Evolutionary conservation across 2,329 filamentous ascomycete species (phyloP).

Genomic region (Neofusicoccum ribis): DNA sequence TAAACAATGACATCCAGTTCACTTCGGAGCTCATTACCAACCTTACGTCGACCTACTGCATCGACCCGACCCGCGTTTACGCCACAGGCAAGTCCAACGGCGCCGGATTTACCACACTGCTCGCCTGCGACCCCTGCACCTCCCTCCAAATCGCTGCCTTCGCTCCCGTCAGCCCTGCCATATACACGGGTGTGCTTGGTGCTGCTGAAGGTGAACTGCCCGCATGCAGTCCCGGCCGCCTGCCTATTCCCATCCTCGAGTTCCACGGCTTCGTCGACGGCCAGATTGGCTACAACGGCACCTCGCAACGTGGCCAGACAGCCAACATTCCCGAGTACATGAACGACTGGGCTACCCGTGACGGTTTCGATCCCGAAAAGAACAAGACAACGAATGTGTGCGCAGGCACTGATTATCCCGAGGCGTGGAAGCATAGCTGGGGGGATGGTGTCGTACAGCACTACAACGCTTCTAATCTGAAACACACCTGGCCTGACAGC

Average conservation of each 20-base stretch:
- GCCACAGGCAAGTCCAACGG: conserved; percentile 57
- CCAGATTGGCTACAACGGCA: conserved; percentile 45
- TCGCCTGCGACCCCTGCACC: conserved; percentile 49
- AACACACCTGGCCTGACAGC: conserved; percentile 44
- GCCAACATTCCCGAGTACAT: conserved; percentile 32
- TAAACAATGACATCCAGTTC: conserved; percentile 46
- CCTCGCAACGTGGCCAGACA: conserved; percentile 26
- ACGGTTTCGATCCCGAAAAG: conserved; percentile 30
- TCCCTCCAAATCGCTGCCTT: conserved; percentile 52
- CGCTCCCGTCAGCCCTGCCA: conserved; percentile 50
- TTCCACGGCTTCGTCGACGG: conserved; percentile 46
- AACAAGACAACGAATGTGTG: conserved; percentile 34
- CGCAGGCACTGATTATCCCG: conserved; percentile 29
- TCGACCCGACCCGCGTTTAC: conserved; percentile 48
- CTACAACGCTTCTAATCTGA: conserved; percentile 40
- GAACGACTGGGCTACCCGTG: conserved; percentile 39
- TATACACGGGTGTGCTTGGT: conserved; percentile 39
- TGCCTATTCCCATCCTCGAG: conserved; percentile 44
- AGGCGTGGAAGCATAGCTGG: conserved; percentile 29
- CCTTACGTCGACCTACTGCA: conserved; percentile 45
- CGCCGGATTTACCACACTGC: conserved; percentile 51
- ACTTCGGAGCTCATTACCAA: conserved; percentile 45
- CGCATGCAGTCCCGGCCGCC: conserved; percentile 31
- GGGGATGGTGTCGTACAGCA: conserved; percentile 37
- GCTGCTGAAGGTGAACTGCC: conserved; percentile 24